Percentiles rank a stretch among this genome's conserved stretches.
Evolutionary conservation across 352 stramenopile species (phyloP).

Genomic region (Globisporangium acanthophoron): DNA sequence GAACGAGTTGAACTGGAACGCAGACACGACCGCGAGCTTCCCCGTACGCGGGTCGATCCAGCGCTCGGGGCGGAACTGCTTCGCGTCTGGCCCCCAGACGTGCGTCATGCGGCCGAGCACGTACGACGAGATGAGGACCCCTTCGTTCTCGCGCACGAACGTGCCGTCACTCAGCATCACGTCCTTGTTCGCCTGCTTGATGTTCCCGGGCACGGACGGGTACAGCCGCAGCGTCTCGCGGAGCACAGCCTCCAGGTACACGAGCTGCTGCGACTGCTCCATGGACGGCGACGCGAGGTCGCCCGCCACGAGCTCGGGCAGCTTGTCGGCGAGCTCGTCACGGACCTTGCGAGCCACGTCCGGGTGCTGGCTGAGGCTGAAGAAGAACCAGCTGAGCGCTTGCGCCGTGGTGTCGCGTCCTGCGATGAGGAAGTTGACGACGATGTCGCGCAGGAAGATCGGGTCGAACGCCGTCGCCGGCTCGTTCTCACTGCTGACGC

Average conservation of each 20-base stretch:
- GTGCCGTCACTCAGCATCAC: constrained; percentile 61
- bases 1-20: constrained; percentile 71
- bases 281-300: constrained; percentile 11
- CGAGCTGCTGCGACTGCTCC: constrained; percentile 23
- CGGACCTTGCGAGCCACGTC: constrained; percentile 38
- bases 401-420: constrained; percentile 77
- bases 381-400: constrained; percentile 68
- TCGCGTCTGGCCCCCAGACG: constrained; percentile 60
- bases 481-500: background rate
- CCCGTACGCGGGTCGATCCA: constrained; percentile 43
- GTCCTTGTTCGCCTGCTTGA: constrained; percentile 28
- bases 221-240: constrained; percentile 52
- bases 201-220: constrained; percentile 40
- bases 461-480: constrained; percentile 17
- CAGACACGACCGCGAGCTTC: constrained; percentile 26
- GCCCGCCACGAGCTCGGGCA: constrained; percentile 17
- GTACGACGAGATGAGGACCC: constrained; percentile 42
- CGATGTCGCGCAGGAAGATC: constrained; percentile 59
- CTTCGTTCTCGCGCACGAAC: constrained; percentile 27
- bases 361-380: constrained; percentile 43
- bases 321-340: constrained; percentile 31
- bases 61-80: constrained; percentile 57
- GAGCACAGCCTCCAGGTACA: constrained; percentile 43
- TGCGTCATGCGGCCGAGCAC: constrained; percentile 41
- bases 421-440: constrained; percentile 77